Evolutionary conservation across 1,284 basidiomycete genomes (phyloP), one percentile per base, ranked within the genome.

Genomic region (Ceratobasidium sp.): DNA sequence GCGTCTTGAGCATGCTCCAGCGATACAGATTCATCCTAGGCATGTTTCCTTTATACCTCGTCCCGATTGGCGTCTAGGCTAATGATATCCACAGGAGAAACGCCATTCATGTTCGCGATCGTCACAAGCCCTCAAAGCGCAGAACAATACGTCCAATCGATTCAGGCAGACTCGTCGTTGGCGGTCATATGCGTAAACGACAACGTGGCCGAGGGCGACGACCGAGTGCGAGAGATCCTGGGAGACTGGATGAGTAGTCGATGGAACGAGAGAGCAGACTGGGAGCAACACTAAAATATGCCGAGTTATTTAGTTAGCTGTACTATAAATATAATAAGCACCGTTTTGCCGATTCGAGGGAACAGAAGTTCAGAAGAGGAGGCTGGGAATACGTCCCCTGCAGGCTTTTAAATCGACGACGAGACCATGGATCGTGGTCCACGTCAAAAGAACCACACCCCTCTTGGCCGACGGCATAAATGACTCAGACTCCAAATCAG

Each of bases 11-110:
- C 5, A 60, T 71, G 39, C 50, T 75, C 14, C 74, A 73, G 48
- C 34, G 74, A 26, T 75, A 75, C 60, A 62, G 75, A 16, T 75
- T 75, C 50, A 41, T 75, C 14, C 41, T 75, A 21, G 75, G 75
- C 73, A 58, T 34, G 74, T 39, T 23, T 16, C 26, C 18, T 16
- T 34, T 18, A 14, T 34, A 16, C 30, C 30, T 16, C 50, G 30
- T 10, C 28, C 28, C n/a, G n/a, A n/a, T 30, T 23, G 28, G 18
- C 16, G 3, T 34, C 12, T 36, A 58, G 23, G 3, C 52, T 14
- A 5, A 41, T n/a, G 26, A 57, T 36, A 39, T 26, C 30, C 28
- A 6, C 34, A 69, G 64, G 64, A 26, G 64, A 69, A 21, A 69
- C 64, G 9, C 64, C 64, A 5, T 69, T 69, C 52, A 55, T 69